Conservation (phyloP, 306 rosid species). For the Lagenaria siceraria region DNA sequence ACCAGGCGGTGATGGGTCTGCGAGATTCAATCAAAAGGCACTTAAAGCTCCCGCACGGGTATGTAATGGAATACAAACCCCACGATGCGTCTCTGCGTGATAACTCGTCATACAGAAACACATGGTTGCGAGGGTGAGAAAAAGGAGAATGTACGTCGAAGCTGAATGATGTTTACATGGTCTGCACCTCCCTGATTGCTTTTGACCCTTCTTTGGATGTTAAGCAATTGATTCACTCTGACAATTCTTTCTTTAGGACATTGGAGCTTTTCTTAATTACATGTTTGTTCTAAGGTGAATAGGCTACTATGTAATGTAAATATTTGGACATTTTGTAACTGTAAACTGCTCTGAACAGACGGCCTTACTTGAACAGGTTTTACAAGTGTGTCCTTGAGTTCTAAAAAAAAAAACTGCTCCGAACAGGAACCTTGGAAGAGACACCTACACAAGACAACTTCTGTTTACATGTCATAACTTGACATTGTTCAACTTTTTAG, state of each 20-base stretch:
- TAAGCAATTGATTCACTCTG: background rate
- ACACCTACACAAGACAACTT: background rate
- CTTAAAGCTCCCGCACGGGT: slow-evolving; percentile 83
- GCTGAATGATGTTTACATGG: background rate
- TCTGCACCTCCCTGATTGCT: background rate
- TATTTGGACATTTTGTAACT: background rate
- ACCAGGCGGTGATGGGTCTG: slow-evolving; percentile 78
- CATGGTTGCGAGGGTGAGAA: slow-evolving; percentile 85
- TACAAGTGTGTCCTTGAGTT: too few relatives aligned
- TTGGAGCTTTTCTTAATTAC: background rate
- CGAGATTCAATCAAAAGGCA: slow-evolving; percentile 83
- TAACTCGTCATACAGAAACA: slow-evolving; percentile 86
- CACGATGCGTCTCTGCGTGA: slow-evolving; percentile 86
- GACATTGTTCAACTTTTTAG: background rate
- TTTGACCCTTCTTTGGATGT: background rate
- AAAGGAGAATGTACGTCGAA: background rate
- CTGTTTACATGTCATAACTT: slow-evolving; percentile 2
- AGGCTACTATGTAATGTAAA: slow-evolving; percentile 1
- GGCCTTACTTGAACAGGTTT: too few relatives aligned
- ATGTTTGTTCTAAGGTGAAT: background rate
- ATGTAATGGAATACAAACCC: slow-evolving; percentile 90
- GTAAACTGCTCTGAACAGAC: background rate
- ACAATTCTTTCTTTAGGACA: background rate
- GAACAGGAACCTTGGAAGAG: background rate
- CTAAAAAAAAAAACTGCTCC: too few relatives aligned